Evolutionary conservation across 2,329 filamentous ascomycete species (phyloP).

Genomic region (Didymella keratinophila): DNA sequence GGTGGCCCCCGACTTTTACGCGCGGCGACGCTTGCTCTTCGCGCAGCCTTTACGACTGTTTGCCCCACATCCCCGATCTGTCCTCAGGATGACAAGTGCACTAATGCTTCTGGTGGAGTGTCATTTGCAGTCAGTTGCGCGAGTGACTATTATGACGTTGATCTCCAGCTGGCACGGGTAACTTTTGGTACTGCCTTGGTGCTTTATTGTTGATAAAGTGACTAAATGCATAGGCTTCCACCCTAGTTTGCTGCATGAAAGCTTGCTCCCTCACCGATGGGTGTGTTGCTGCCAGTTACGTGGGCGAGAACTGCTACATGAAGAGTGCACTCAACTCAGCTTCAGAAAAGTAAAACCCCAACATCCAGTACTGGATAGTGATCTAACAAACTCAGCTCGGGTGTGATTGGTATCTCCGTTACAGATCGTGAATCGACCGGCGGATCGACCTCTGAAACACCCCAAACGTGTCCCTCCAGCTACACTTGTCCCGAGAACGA

Average conservation of each 20-base stretch:
- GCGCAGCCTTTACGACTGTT: not conserved
- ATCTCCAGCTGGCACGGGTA: not conserved
- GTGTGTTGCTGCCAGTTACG: constrained; percentile 5
- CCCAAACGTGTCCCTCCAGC: not conserved
- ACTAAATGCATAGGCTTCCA: not conserved
- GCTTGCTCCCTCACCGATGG: not conserved
- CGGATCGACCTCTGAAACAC: not conserved
- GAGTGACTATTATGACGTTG: not conserved
- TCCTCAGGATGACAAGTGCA: not conserved
- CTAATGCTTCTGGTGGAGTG: not conserved
- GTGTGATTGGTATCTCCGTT: not conserved
- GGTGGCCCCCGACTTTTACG: not conserved
- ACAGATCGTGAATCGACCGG: not conserved
- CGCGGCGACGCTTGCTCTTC: not conserved
- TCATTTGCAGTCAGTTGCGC: not conserved
- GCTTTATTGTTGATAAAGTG: not conserved
- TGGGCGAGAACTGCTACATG: constrained; percentile 4
- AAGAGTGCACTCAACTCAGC: constrained; percentile 1
- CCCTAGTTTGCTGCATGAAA: not conserved
- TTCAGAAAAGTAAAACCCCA: not conserved
- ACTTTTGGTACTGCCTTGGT: not conserved
- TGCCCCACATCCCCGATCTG: not conserved
- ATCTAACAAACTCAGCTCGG: not conserved
- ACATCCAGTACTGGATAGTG: too few species aligned
- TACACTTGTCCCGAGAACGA: constrained; percentile 1